Evolutionary conservation across 2,329 filamentous ascomycete species (phyloP), one percentile per base, ranked within the genome.

Genomic region (Clonostachys chloroleuca): DNA sequence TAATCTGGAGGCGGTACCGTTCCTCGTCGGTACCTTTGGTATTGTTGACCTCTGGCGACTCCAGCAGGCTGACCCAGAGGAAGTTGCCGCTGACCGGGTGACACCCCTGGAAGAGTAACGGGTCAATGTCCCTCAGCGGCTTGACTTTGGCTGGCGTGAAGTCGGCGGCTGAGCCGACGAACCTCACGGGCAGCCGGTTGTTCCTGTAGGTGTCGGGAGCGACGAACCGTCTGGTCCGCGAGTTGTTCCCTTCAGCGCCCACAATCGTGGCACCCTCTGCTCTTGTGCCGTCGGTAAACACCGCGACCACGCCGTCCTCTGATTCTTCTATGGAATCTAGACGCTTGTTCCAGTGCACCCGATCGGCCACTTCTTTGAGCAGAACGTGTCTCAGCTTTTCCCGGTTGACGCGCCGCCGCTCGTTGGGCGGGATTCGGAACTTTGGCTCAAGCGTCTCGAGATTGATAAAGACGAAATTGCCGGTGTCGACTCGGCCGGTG

Each of bases 81-180:
- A 68, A 81, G 17, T 67, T 68, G 43, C 72, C 69, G 1, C 72
- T 75, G 5, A 67, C 60, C 0, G 77, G 75, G 54, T 82, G 73
- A 12, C 70, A 66, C 4, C 74, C 78, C 49, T 80, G 74, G 54
- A 81, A 77, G 20, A 81, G 70, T 39, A 75, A 67, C 0, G 77
- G 77, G 49, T 81, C 77, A 24, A 81, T 68, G 1, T 61, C 64
- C n/a, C 68, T 63, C 8, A 76, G 60, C 7, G 65, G 53, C 61
- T 56, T 52, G 64, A 55, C 59, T 63, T 68, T 53, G 52, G 65
- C 59, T 18, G 65, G 58, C 2, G 62, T 67, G 49, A 74, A 59
- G 44, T 66, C 56, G 1, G 67, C 54, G 5, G 64, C 60, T 3
- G 63, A 62, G 6, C 70, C 70, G 17, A 69, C 52, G 44, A 73